Conservation (phyloP, 2,329 filamentous ascomycete genomes). For the Cryphonectria radicalis region DNA sequence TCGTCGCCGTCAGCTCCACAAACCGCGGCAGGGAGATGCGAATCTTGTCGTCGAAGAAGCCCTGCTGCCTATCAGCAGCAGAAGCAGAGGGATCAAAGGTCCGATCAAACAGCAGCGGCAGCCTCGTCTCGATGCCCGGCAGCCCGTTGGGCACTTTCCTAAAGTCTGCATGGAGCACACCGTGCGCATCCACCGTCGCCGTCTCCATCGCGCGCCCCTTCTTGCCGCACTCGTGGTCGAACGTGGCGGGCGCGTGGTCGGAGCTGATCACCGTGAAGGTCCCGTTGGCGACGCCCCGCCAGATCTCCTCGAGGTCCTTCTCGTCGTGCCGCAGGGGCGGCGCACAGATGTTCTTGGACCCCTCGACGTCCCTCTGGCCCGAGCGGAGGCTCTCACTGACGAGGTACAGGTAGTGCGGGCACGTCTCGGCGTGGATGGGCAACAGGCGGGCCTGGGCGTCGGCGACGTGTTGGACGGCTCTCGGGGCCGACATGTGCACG, state of each 20-base stretch:
- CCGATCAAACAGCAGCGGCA: slow-evolving; percentile 49
- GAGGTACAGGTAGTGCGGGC: slow-evolving; percentile 62
- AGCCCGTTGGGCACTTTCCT: slow-evolving; percentile 62
- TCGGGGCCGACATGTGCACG: slow-evolving; percentile 55
- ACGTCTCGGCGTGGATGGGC: slow-evolving; percentile 61
- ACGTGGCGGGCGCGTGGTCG: slow-evolving; percentile 52
- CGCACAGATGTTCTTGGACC: slow-evolving; percentile 59
- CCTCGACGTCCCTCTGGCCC: slow-evolving; percentile 45
- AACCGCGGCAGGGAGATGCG: slow-evolving; percentile 52
- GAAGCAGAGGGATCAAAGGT: slow-evolving; percentile 22
- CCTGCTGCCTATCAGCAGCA: slow-evolving; percentile 23
- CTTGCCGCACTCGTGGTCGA: slow-evolving; percentile 46
- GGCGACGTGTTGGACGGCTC: slow-evolving; percentile 52
- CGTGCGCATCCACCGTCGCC: slow-evolving; percentile 34
- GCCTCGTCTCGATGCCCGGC: slow-evolving; percentile 60
- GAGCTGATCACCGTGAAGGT: slow-evolving; percentile 59
- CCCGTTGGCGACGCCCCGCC: slow-evolving; percentile 54
- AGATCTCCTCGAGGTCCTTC: slow-evolving; percentile 55
- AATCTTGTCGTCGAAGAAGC: slow-evolving; percentile 33
- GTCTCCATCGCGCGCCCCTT: slow-evolving; percentile 33
- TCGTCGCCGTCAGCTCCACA: slow-evolving; percentile 58
- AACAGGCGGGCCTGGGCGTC: slow-evolving; percentile 54
- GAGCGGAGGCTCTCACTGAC: slow-evolving; percentile 45
- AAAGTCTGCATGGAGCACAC: slow-evolving; percentile 41
- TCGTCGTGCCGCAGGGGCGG: slow-evolving; percentile 52